Base-by-base conservation (phyloP, 2,329 filamentous ascomycete species). In the Cladophialophora chaetospira region DNA sequence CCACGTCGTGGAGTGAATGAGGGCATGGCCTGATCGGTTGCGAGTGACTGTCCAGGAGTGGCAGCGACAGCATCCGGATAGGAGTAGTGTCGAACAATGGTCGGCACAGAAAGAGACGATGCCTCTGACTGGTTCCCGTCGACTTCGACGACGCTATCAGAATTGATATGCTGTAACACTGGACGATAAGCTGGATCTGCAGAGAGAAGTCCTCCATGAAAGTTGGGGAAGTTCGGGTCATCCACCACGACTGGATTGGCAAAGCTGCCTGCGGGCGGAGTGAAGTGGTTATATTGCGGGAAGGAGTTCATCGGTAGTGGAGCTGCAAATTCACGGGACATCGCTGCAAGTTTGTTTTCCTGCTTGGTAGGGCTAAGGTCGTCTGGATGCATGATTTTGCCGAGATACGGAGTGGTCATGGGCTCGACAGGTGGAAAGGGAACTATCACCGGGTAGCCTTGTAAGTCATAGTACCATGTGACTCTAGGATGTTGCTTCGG, bases 291-390 rank as follows among this genome's bases (percentile, higher is more conserved):
- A 33, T 42, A 33, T 50, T 31, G 29, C 6, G 17, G 13, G 13
- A 43, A 25, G 21, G 45, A 35, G 6, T 19, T 29, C n/a, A n/a
- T n/a, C 5, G 46, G 8, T 33, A 50, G 42, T 23, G 51, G 19
- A 23, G 42, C 29, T 15, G 19, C 43, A 33, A 52, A 44, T 43
- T 56, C 26, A 45, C 48, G 51, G n/a, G 57, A 57, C 38, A 58
- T 36, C 19, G 40, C 29, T 8, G 52, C 58, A 15, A 63, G 46
- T 53, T 65, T 65, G 45, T 54, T 51, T 45, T 65, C 63, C 48
- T 65, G 62, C 48, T 65, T 65, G 15, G 60, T 55, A n/a, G 63
- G 63, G 40, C 61, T 65, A 26, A 65, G 52, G 36, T 65, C 63
- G 19, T 57, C 50, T 17, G 63, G 60, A 6, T 44, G 52, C 61